These are phyloP conservation scores for Lactarius evosmus DNA, from an alignment of 768 basidiomycete species.

Conservation along the genomic window DNA sequence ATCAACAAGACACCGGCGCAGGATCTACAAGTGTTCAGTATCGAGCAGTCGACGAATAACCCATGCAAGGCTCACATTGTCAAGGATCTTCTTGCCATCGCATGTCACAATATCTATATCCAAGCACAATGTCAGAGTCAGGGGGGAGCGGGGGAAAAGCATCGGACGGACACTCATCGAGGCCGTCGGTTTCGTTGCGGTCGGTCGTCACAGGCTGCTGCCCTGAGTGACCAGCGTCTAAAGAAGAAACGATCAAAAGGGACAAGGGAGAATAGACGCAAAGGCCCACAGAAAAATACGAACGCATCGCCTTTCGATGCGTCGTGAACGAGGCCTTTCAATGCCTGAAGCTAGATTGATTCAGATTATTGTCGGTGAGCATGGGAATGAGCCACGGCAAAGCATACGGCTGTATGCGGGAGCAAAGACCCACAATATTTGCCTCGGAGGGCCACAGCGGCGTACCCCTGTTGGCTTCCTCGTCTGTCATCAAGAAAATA, in stretches of 20 bases:
- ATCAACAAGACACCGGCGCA: slow-evolving; percentile 26
- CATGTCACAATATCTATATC: slow-evolving; percentile 14
- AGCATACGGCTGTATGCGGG: background rate
- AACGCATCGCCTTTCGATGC: slow-evolving; percentile 23
- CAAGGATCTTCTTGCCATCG: slow-evolving; percentile 20
- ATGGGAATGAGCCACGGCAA: background rate
- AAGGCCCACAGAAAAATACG: slow-evolving; percentile 27
- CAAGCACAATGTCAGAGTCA: background rate
- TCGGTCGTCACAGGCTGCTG: background rate
- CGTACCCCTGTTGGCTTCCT: background rate
- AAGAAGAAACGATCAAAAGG: background rate
- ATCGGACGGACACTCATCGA: slow-evolving; percentile 9
- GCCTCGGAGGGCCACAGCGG: slow-evolving; percentile 13
- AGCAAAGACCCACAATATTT: slow-evolving; percentile 24
- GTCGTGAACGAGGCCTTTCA: slow-evolving; percentile 21
- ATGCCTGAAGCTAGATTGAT: slow-evolving; percentile 18
- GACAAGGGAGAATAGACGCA: background rate
- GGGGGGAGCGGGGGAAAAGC: background rate
- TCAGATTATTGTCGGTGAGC: background rate
- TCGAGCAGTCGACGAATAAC: background rate
- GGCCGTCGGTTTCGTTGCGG: background rate
- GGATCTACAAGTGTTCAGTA: slow-evolving; percentile 13
- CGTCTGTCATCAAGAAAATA: slow-evolving; percentile 26
- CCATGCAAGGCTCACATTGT: slow-evolving; percentile 19
- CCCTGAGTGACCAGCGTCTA: slow-evolving; percentile 16